A percentile compares a stretch with the other conserved stretches of the same genome.
phyloP scores from a whole-genome alignment of 352 stramenopile genomes.

The Halophytophthora polymorphica region DNA sequence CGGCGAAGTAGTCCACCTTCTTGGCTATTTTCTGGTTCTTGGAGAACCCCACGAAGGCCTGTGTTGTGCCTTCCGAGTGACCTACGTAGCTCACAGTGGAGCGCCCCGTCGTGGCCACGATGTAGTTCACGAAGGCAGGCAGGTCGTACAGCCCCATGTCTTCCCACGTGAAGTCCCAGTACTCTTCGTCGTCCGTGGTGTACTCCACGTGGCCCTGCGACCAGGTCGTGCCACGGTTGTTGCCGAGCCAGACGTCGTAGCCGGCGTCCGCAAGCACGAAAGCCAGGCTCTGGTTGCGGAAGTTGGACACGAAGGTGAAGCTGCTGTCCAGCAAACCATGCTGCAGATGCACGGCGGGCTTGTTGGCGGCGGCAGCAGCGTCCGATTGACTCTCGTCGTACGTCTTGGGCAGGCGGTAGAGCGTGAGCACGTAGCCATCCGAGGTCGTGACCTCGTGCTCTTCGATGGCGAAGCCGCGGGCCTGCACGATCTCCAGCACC shows the following conservation, averaged over 20 bases:
- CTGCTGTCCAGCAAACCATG: conserved; percentile 38
- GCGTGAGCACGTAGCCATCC: conserved; percentile 41
- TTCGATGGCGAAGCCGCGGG: conserved; percentile 33
- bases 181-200: conserved; percentile 14
- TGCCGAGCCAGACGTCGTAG: conserved; percentile 46
- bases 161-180: conserved; percentile 41
- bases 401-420: conserved; percentile 34
- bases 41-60: conserved; percentile 41
- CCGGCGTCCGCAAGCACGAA: conserved; percentile 37
- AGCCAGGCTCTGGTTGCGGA: conserved; percentile 30
- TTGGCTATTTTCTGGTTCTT: conserved; percentile 38
- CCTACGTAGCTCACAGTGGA: conserved; percentile 34
- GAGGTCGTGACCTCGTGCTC: conserved; percentile 27
- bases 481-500: conserved; percentile 7
- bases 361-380: conserved; percentile 12
- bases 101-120: conserved; percentile 14
- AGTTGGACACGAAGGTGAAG: conserved; percentile 40
- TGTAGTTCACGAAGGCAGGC: conserved; percentile 33
- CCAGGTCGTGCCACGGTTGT: conserved; percentile 46
- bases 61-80: conserved; percentile 41
- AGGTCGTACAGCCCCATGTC: conserved; percentile 38
- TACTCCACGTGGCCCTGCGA: conserved; percentile 32
- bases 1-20: conserved; percentile 34
- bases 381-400: conserved; percentile 11
- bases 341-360: conserved; percentile 34